Evolutionary conservation across 2,329 filamentous ascomycete species (phyloP), one percentile per base, ranked within the genome.

Genomic region (Thelonectria discophora): DNA sequence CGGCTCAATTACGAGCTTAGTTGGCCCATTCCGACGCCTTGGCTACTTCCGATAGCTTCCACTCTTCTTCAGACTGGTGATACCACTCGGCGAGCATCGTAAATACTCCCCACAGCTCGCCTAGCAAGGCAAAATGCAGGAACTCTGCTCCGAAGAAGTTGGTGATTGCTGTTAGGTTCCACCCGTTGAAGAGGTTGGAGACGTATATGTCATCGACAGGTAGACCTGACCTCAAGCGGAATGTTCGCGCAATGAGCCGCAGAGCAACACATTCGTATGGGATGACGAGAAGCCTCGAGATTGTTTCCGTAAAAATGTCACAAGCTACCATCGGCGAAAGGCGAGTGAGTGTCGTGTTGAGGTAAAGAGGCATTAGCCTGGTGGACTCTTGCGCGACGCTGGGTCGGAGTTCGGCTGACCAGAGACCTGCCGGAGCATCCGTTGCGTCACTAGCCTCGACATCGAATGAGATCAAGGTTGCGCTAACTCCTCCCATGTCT

Each of bases 391-490:
- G 59, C 1, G 74, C 74, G 24, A 75, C 73, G 61, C 81, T 87
- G 3, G 85, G 84, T 1, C 85, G 80, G 17, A 88, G 72, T 68
- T 88, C 86, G 12, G 86, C 85, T 4, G 83, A 85, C 86, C 86
- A 88, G 1, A 84, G 72, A 13, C 83, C 85, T 2, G 81, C 76
- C 1, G 82, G 81, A 3, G 79, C 78, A 49, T 85, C 82, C 3
- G 78, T 80, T 0, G 83, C 77, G 48, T 87, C 85, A 3, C 80
- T 82, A 0, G 85, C 82, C 64, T 88, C 86, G 27, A 88, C 84
- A 58, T 88, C 86, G 58, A 88, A 87, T 65, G 84, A 87, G 53
- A 88, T 87, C 5, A 88, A 74, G 0, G 85, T 86, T 1, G 84
- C 81, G 56, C 81, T 85, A 21, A 87, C 76, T 49, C 82, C 79